phyloP scores from a whole-genome alignment of 169 alveolate species.

The Plasmodium reichenowi region DNA sequence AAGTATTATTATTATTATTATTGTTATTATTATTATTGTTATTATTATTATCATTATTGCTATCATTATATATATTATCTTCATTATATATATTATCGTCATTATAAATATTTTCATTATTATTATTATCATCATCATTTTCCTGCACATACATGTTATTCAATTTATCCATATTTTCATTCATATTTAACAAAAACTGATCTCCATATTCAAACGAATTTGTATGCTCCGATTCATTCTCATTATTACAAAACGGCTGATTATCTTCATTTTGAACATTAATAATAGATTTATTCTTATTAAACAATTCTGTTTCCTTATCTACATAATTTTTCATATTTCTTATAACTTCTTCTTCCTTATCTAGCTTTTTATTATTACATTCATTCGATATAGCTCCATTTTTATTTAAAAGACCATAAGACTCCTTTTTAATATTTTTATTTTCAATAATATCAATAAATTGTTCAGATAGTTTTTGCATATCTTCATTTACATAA shows the following conservation, averaged over 20 bases:
- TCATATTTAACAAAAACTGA: neutral
- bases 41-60: no score
- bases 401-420: neutral
- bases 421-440: neutral
- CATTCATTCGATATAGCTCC: neutral
- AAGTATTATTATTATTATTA: no score
- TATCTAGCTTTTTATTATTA: neutral
- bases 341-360: neutral
- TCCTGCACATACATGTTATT: neutral
- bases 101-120: neutral
- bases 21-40: no score
- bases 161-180: neutral
- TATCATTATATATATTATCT: no score
- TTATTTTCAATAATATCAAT: slow-evolving; percentile 28
- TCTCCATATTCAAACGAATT: neutral
- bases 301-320: no score
- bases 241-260: neutral
- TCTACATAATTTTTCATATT: no score
- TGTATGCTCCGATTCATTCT: neutral
- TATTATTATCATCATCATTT: neutral
- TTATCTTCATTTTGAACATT: no score
- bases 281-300: no score
- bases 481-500: slow-evolving; percentile 23
- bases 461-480: slow-evolving; percentile 2
- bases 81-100: no score